These are phyloP conservation scores for Curvularia sp. DNA, from an alignment of 2,329 filamentous ascomycete genomes.

Conservation along the genomic window DNA sequence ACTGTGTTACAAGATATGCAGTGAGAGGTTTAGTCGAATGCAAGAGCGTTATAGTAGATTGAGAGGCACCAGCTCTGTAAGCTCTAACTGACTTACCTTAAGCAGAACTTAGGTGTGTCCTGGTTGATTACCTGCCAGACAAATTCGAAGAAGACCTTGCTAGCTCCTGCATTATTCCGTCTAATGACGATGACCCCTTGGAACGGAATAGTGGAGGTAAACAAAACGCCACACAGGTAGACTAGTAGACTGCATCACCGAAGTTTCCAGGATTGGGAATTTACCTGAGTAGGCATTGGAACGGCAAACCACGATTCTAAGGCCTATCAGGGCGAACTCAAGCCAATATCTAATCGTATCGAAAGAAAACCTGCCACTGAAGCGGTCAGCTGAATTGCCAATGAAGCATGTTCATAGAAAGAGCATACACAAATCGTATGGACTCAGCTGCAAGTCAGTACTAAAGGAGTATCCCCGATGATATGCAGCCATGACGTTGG, in stretches of 20 bases:
- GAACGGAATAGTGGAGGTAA: neutral
- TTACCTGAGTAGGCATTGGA: neutral
- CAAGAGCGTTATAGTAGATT: neutral
- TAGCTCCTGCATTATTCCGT: neutral
- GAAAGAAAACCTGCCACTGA: neutral
- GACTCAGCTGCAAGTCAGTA: neutral
- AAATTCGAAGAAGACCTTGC: neutral
- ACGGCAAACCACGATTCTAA: neutral
- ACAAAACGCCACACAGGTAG: neutral
- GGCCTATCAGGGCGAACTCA: neutral
- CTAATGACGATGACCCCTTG: neutral
- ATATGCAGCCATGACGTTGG: neutral
- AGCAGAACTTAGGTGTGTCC: neutral
- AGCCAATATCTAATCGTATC: neutral
- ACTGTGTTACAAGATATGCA: neutral
- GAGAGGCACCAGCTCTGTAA: neutral
- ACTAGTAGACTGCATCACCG: neutral
- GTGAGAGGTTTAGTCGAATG: neutral
- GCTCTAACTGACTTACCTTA: slow-evolving; percentile 1
- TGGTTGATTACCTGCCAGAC: neutral
- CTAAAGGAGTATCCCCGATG: neutral
- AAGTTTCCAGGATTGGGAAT: neutral
- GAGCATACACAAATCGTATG: neutral
- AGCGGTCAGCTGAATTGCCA: neutral
- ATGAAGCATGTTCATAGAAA: neutral